Evolutionary conservation across 495 filamentous ascomycete species (phyloP), one percentile per base, ranked within the genome.

Genomic region (Penicillium nucicola): DNA sequence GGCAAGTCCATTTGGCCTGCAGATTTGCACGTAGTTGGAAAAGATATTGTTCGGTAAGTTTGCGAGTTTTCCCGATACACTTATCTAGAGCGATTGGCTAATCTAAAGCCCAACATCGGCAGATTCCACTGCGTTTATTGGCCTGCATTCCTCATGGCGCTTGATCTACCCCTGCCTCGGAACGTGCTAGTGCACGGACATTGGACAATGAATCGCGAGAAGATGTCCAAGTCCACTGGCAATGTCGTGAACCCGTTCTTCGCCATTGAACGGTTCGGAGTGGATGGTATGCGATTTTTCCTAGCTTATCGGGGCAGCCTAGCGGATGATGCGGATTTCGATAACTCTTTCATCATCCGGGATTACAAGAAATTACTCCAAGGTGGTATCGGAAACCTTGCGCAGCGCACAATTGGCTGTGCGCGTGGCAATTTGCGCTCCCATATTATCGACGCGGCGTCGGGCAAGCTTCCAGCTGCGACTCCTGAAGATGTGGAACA

Each of bases 121-220:
- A 80, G 76, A 19, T 98, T 98, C 68, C 95, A 98, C 68, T 89
- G 88, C 69, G 86, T 98, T 20, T 98, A 97, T 76, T 98, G 93
- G 93, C 93, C 93, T 1, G 93, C 93, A 2, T 86, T 98, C 60
- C 85, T 98, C 23, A 83, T 98, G 74, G 92, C 92, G 4, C 74
- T 97, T 20, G 85, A 86, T 51, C 72, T 98, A 2, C 86, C 91
- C 1, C 66, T 88, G n/a, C 92, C 93, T 5, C 86, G 84, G 56
- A 82, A 84, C 45, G 78, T 97, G 17, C 77, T 97, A 0, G 88
- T 89, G 15, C 93, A 97, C 60, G 90, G 85, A 1, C 95, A 98
- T 64, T 98, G 93, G 93, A 93, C 92, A 2, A 83, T 98, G 65
- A 88, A 87, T 45, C 77, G 76, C 35, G 77, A 82, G 54, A 98